Percentiles rank a stretch among this genome's conserved stretches.
phyloP scores from a whole-genome alignment of 106 monocot genomes.

The Narthecium ossifragum region DNA sequence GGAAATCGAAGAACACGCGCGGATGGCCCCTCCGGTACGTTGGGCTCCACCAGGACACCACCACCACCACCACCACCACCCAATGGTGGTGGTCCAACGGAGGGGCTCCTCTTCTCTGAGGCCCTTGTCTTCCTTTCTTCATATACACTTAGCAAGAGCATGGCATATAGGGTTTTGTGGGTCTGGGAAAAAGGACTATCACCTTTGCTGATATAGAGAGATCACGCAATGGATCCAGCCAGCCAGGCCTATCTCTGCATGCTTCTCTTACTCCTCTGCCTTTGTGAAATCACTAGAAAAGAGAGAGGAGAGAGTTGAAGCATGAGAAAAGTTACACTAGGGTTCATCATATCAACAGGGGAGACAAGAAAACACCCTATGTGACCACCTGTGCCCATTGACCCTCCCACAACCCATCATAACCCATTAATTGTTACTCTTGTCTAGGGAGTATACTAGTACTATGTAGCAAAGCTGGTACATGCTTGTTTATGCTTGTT shows the following conservation, averaged over 20 bases:
- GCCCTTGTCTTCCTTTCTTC: neutral
- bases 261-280: no score
- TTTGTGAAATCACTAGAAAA: no score
- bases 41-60: no score
- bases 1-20: slow-evolving; percentile 12
- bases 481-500: no score
- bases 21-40: neutral
- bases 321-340: slow-evolving; percentile 26
- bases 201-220: no score
- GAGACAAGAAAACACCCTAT: slow-evolving; percentile 15
- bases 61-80: neutral
- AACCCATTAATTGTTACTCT: slow-evolving; percentile 48
- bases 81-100: neutral
- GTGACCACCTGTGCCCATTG: slow-evolving; percentile 20
- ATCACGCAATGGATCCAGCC: slow-evolving; percentile 14
- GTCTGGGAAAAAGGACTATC: no score
- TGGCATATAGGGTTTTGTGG: no score
- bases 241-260: no score
- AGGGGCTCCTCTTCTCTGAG: neutral
- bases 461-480: no score
- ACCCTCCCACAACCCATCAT: slow-evolving; percentile 40
- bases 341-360: slow-evolving; percentile 15
- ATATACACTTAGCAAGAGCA: no score
- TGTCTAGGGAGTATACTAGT: no score
- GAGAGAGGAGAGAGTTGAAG: slow-evolving; percentile 20